Percentiles rank a stretch among this genome's conserved stretches.
Conservation (phyloP, 495 filamentous ascomycete species). For the Xylaria bambusicola region DNA sequence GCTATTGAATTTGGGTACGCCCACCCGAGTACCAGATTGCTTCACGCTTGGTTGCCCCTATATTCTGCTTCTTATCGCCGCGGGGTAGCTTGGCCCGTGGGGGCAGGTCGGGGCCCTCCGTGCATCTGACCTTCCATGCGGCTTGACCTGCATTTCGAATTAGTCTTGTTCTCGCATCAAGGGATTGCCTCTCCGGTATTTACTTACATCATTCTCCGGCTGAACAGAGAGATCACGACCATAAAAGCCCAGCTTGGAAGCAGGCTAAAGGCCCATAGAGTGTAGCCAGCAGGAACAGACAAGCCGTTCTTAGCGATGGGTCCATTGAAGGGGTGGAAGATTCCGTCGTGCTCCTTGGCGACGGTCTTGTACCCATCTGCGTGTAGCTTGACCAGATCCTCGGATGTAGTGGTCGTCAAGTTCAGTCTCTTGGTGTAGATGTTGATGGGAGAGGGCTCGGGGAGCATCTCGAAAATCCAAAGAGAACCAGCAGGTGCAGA, state of each 20-base stretch:
- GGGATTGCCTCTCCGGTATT: not conserved
- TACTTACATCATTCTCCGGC: conserved; percentile 84
- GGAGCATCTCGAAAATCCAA: conserved; percentile 68
- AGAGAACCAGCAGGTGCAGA: conserved; percentile 68
- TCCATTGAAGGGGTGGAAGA: conserved; percentile 81
- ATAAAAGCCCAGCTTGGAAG: conserved; percentile 66
- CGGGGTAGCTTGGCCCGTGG: conserved; percentile 33
- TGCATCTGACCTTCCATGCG: conserved; percentile 37
- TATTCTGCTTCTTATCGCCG: conserved; percentile 22
- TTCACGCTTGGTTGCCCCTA: no score
- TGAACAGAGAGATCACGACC: conserved; percentile 80
- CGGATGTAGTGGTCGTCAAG: conserved; percentile 62
- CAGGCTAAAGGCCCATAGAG: conserved; percentile 68
- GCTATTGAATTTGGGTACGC: not conserved
- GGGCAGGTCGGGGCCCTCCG: conserved; percentile 26
- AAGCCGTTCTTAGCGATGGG: conserved; percentile 65
- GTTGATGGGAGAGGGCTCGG: conserved; percentile 57
- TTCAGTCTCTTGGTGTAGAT: conserved; percentile 65
- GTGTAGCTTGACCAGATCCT: conserved; percentile 65
- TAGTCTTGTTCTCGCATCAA: conserved; percentile 1
- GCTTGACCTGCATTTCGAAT: conserved; percentile 27
- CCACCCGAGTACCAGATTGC: no score
- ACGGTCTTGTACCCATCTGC: conserved; percentile 61
- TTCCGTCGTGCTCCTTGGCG: conserved; percentile 63
- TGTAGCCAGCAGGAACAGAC: conserved; percentile 66